Evolutionary conservation across 2,329 filamentous ascomycete genomes (phyloP).

Genomic region (Sarocladium oryzae): DNA sequence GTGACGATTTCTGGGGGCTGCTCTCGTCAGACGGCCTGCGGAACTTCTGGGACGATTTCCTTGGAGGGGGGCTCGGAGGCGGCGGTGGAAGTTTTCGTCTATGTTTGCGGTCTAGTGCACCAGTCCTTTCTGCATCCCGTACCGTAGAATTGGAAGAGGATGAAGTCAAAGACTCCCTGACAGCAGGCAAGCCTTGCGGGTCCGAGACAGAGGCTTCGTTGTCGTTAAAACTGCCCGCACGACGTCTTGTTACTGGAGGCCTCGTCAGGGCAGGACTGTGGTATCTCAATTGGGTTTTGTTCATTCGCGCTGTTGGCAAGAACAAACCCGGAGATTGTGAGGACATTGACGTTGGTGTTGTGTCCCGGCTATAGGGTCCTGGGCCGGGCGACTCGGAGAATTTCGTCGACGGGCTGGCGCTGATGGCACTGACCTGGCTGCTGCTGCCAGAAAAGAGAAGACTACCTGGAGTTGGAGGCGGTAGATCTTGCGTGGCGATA

Average conservation of each 20-base stretch:
- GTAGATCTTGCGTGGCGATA: conserved; percentile 56
- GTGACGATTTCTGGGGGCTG: conserved; percentile 11
- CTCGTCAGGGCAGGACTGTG: conserved; percentile 49
- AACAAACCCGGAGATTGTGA: conserved; percentile 64
- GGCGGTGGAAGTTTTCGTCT: conserved; percentile 37
- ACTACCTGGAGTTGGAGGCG: conserved; percentile 54
- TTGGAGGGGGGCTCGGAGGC: conserved; percentile 54
- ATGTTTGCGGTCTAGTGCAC: conserved; percentile 35
- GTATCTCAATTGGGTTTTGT: conserved; percentile 31
- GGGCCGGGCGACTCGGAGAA: conserved; percentile 68
- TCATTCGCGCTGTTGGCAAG: conserved; percentile 31
- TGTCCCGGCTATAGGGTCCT: conserved; percentile 67
- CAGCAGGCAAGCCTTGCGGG: conserved; percentile 53
- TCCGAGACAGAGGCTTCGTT: conserved; percentile 39
- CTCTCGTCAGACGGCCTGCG: conserved; percentile 18
- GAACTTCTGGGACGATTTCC: conserved; percentile 55
- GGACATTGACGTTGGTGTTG: conserved; percentile 71
- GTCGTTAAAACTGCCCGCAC: conserved; percentile 49
- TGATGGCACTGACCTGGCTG: conserved; percentile 52
- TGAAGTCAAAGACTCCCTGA: conserved; percentile 64
- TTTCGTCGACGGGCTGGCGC: conserved; percentile 63
- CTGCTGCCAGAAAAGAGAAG: conserved; percentile 51
- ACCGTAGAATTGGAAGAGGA: conserved; percentile 68
- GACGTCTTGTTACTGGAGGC: conserved; percentile 54
- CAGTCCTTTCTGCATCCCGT: conserved; percentile 39